These are phyloP conservation scores for Torulaspora globosa DNA, from an alignment of 1,139 yeast genomes.

Conservation along the genomic window DNA sequence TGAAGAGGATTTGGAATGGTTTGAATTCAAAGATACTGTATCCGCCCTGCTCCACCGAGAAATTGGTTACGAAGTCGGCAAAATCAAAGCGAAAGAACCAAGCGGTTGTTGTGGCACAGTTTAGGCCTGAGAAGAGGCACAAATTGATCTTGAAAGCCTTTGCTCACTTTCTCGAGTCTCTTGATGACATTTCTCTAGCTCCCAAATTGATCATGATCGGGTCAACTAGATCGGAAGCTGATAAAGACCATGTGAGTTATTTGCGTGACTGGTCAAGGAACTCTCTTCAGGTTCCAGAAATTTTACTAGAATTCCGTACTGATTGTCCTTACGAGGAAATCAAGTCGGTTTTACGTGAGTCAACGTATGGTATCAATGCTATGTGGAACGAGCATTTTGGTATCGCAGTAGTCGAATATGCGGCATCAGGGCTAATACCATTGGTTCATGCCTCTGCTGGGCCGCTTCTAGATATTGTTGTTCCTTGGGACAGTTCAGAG, in stretches of 20 bases:
- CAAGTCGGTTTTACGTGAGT: slow-evolving; percentile 48
- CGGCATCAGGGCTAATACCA: slow-evolving; percentile 83
- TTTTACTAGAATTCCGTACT: slow-evolving; percentile 59
- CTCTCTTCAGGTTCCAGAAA: slow-evolving; percentile 45
- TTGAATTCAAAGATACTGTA: slow-evolving; percentile 48
- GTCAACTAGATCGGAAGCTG: slow-evolving; percentile 69
- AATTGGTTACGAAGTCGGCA: slow-evolving; percentile 36
- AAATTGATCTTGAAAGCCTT: slow-evolving; percentile 61
- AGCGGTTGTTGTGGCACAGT: slow-evolving; percentile 82
- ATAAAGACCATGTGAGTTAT: slow-evolving; percentile 53
- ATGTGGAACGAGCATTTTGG: slow-evolving; percentile 99
- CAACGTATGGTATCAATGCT: slow-evolving; percentile 81
- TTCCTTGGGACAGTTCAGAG: slow-evolving; percentile 45
- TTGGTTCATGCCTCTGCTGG: slow-evolving; percentile 94
- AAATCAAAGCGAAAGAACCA: slow-evolving; percentile 46
- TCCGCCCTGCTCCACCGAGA: slow-evolving; percentile 83
- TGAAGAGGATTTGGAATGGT: slow-evolving; percentile 55
- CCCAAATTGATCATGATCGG: slow-evolving; percentile 74
- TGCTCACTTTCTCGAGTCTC: slow-evolving; percentile 42
- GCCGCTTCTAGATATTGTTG: slow-evolving; percentile 81
- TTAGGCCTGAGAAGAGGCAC: slow-evolving; percentile 94
- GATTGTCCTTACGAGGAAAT: slow-evolving; percentile 73
- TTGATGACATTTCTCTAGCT: slow-evolving; percentile 23
- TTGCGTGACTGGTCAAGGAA: slow-evolving; percentile 46
- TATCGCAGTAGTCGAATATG: slow-evolving; percentile 91